Conservation (phyloP, 2,329 filamentous ascomycete species). For the Beauveria varroae region DNA sequence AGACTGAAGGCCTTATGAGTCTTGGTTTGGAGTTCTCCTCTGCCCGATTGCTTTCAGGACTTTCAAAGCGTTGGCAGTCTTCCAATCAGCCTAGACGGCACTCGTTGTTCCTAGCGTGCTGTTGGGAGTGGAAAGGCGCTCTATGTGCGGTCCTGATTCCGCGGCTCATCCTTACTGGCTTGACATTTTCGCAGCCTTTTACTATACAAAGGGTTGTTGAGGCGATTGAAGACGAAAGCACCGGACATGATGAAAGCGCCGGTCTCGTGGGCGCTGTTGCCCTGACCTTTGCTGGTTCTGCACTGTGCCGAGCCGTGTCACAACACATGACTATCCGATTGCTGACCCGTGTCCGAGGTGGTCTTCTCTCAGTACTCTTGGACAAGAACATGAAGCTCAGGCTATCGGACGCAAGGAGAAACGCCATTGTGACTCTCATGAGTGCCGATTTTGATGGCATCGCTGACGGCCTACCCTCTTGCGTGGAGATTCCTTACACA, state of each 20-base stretch:
- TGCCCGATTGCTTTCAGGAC: not conserved
- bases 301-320: not conserved
- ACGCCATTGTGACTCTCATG: not conserved
- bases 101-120: conserved; percentile 13
- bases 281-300: not conserved
- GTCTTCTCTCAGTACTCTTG: not conserved
- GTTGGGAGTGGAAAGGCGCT: conserved; percentile 16
- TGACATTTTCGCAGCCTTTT: not conserved
- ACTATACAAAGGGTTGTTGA: conserved; percentile 3
- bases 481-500: not conserved
- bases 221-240: conserved; percentile 9
- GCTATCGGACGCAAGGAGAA: not conserved
- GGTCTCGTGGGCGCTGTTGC: not conserved
- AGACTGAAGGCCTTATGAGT: not conserved
- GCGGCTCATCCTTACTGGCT: not conserved
- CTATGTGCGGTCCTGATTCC: not conserved
- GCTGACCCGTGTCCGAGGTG: not conserved
- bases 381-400: not conserved
- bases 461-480: not conserved
- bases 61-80: not conserved
- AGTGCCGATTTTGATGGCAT: not conserved
- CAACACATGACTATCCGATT: not conserved
- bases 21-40: not conserved
- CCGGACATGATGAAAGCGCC: conserved; percentile 8
- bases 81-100: not conserved